These are phyloP conservation scores for Saussurea involucrata DNA, from an alignment of 129 eudicot genomes.

Conservation along the genomic window DNA sequence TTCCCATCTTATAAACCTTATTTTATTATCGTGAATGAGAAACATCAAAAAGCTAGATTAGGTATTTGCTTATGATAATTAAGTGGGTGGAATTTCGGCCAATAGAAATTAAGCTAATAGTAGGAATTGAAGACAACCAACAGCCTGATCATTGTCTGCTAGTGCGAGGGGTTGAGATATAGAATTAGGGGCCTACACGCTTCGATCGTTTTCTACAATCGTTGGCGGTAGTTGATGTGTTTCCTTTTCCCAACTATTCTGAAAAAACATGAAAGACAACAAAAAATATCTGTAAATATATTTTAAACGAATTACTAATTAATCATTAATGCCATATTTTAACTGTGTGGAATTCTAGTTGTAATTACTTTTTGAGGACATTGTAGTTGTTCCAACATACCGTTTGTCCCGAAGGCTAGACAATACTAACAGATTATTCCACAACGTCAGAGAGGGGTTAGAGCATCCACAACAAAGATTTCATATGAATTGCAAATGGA, in stretches of 20 bases:
- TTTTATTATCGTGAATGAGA: too few species aligned
- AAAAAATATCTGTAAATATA: too few species aligned
- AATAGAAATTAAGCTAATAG: background rate
- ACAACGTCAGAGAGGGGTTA: too few species aligned
- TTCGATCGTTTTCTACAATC: background rate
- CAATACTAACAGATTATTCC: too few species aligned
- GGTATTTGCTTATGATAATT: background rate
- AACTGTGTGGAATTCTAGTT: background rate
- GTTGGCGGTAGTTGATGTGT: background rate
- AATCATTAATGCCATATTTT: background rate
- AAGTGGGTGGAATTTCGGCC: background rate
- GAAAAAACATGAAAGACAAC: too few species aligned
- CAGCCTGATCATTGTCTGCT: background rate
- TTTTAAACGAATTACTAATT: background rate
- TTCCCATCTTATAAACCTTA: too few species aligned
- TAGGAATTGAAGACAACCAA: background rate
- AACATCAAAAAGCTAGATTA: background rate
- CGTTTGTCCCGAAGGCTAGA: background rate
- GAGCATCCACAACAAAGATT: too few species aligned
- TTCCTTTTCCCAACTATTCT: background rate
- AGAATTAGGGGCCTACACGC: background rate
- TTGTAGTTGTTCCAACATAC: background rate
- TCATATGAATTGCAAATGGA: too few species aligned
- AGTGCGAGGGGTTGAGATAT: background rate
- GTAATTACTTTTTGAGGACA: background rate